Base-by-base conservation (phyloP, 306 rosid species). In the Chamaecrista fasciculata region DNA sequence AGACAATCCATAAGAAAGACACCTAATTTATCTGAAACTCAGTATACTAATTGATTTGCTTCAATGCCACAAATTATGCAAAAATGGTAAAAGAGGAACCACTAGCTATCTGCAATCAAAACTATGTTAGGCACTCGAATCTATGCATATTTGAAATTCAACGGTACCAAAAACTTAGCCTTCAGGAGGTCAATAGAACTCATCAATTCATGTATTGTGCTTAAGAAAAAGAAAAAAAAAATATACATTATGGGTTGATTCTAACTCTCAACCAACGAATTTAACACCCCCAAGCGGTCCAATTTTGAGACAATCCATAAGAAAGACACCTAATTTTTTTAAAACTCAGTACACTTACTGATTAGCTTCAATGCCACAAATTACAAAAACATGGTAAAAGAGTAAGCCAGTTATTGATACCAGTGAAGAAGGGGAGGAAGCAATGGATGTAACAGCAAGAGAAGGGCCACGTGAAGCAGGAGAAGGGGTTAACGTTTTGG, bases 401-500 rank as follows among this genome's bases (percentile, higher is more conserved):
- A 46, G 51, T 5, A 21, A 50, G 57, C 29, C n/a, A n/a, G 29
- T 28, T 0, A 50, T 3, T 5, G 7, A 8, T 92, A 85, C 80
- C 81, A 80, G 48, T 19, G 91, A 62, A 52, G 97, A 66, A 69
- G 78, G 80, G 3, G 98, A 85, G 61, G 91, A 74, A 5, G 88
- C 85, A 25, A 94, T 82, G 51, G 86, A 75, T 10, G 90, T 90
- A 70, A 94, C 95, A 23, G 89, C 80, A 24, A 80, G 80, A 46
- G 97, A 82, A 31, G 85, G 86, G 11, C 92, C 97, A 0, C 40
- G 81, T 14, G 86, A 80, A 16, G 78, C 47, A 42, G 76, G 29
- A 11, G 87, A 59, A 47, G 96, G 97, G 11, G 75, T 69, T 68
- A 94, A 86, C 78, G 85, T 85, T 79, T 86, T 90, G 66, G 85